phyloP scores from a whole-genome alignment of 176 grass and related monocot species.

The Chrysopogon serrulatus region DNA sequence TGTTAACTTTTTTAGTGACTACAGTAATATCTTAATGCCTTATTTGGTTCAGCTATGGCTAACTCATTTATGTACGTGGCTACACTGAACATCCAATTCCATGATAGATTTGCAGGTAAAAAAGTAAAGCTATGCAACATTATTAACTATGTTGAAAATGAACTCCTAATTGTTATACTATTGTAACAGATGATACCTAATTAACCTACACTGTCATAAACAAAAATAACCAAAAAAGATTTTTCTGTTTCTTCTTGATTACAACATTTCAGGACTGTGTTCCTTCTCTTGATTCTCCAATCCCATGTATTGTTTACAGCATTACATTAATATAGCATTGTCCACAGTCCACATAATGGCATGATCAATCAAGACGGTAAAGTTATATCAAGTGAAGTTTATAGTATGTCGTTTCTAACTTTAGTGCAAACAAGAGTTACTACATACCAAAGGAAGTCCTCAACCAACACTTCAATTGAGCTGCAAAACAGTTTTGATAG shows the following conservation, averaged over 20 bases:
- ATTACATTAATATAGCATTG: background rate
- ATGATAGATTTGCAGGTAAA: background rate
- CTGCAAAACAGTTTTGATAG: constrained; percentile 39
- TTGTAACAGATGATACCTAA: background rate
- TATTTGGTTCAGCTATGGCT: background rate
- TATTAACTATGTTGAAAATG: background rate
- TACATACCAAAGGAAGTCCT: constrained; percentile 96
- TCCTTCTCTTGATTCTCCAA: background rate
- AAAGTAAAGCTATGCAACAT: background rate
- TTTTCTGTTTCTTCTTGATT: background rate
- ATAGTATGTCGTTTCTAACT: background rate
- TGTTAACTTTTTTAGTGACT: background rate
- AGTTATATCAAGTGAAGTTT: background rate
- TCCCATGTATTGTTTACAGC: background rate
- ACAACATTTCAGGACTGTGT: background rate
- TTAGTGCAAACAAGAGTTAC: constrained; percentile 4
- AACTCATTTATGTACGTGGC: background rate
- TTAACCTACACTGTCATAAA: background rate
- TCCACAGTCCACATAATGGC: background rate
- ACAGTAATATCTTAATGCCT: background rate
- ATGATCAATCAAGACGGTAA: background rate
- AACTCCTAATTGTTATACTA: background rate
- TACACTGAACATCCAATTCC: background rate
- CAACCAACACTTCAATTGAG: constrained; percentile 56
- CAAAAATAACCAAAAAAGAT: background rate